A percentile compares a stretch with the other conserved stretches of the same genome.
Conservation (phyloP, 1,284 basidiomycete species). For the Leccinum subrobustum region DNA sequence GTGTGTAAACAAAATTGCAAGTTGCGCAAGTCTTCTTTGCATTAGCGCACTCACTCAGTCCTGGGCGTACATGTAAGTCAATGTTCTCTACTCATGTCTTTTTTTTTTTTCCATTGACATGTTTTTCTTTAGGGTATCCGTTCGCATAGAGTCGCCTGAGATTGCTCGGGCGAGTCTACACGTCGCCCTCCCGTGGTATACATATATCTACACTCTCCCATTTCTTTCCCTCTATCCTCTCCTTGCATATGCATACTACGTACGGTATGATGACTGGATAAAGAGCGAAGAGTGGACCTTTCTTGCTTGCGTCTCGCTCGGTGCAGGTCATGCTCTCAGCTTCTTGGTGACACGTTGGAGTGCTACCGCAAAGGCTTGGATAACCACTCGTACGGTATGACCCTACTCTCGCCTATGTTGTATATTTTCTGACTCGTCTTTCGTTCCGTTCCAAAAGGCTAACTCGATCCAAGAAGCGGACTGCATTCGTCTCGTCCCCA, state of each 20-base stretch:
- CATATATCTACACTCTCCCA: constrained; percentile 82
- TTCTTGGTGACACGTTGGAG: constrained; percentile 94
- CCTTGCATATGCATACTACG: constrained; percentile 88
- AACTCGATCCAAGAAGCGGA: constrained; percentile 70
- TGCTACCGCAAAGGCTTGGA: constrained; percentile 72
- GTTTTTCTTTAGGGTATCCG: constrained; percentile 25
- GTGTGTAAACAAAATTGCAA: constrained; percentile 1
- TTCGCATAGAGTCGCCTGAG: constrained; percentile 81
- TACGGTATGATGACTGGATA: constrained; percentile 89
- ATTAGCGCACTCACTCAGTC: not conserved
- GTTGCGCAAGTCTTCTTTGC: not conserved
- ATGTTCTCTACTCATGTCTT: not conserved
- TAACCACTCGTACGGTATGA: constrained; percentile 70
- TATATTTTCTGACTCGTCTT: constrained; percentile 1
- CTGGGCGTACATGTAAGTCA: constrained; percentile 21
- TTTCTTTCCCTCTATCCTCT: constrained; percentile 88
- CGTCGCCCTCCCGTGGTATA: constrained; percentile 73
- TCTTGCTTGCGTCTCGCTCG: constrained; percentile 83
- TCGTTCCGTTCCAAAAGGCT: constrained; percentile 44
- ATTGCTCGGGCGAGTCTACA: constrained; percentile 83
- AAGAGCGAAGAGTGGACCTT: constrained; percentile 97
- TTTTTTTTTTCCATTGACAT: not conserved
- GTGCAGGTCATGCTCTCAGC: constrained; percentile 87
- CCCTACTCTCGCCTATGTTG: not conserved
- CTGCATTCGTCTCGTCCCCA: constrained; percentile 83